Base-by-base conservation (phyloP, 305 asterid species). In the Rubia peregrina region DNA sequence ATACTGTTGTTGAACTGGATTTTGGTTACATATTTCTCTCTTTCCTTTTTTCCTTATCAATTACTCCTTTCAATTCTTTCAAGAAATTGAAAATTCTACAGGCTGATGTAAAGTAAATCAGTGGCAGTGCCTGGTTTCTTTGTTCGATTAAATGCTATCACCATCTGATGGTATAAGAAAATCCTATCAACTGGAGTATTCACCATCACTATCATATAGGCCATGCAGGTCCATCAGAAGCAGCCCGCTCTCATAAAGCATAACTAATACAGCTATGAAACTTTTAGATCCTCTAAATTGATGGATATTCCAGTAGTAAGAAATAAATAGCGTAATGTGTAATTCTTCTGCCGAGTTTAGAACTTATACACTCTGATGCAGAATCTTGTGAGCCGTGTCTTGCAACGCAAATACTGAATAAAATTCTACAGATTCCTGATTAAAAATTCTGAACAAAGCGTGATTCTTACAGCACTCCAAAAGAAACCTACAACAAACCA, bases 401-500 rank as follows among this genome's bases (percentile, higher is more conserved):
- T 36, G 72, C 8, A 1, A 33, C 13, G 53, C 6, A 55, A 7
- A 44, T 22, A 38, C 16, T 4, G 24, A 56, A 56, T 7, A 5
- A 19, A 53, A 3, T 10, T 38, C 48, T 36, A 21, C 49, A 8
- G 71, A 26, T 3, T 24, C 30, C 49, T 14, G 41, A 40, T 17
- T 38, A 7, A 17, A 53, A 19, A 41, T 67, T 16, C 48, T 51
- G 17, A 42, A 6, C 6, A 69, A n/a, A 67, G 9, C 51, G 13
- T 16, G 1, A 40, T 40, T 36, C n/a, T 19, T 19, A 33, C 53
- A 51, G 61, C 46, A 33, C n/a, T 40, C 19, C 5, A 19, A 21
- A 49, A 49, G n/a, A 49, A 40, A 69, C 65, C 73, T 55, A 57
- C 56, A 53, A 68, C 36, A 30, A 51, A 42, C 7, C 38, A n/a